Conservation (phyloP, 2,329 filamentous ascomycete species). For the Aspergillus costaricaensis region DNA sequence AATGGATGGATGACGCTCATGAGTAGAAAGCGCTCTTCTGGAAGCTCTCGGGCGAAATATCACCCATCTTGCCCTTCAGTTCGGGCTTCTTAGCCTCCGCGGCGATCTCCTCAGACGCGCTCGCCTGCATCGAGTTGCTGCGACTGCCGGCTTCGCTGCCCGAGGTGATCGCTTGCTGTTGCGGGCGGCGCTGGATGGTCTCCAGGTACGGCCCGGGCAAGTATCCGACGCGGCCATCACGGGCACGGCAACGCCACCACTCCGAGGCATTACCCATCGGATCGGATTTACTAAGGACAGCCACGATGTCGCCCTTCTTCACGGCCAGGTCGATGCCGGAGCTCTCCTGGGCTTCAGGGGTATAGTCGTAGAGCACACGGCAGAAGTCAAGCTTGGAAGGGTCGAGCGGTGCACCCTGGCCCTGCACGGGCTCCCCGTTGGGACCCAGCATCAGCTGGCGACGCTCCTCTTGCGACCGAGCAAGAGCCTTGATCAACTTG, state of each 20-base stretch:
- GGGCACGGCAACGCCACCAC: slow-evolving; percentile 94
- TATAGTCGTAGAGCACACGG: slow-evolving; percentile 90
- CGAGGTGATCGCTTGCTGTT: slow-evolving; percentile 47
- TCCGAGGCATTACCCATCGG: slow-evolving; percentile 89
- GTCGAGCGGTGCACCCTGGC: slow-evolving; percentile 61
- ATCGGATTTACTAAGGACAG: slow-evolving; percentile 88
- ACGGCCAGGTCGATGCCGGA: slow-evolving; percentile 84
- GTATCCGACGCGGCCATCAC: slow-evolving; percentile 89
- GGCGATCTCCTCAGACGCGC: slow-evolving; percentile 22
- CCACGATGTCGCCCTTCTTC: slow-evolving; percentile 93
- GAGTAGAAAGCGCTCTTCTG: slow-evolving; percentile 71
- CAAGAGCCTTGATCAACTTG: slow-evolving; percentile 86
- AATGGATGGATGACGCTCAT: slow-evolving; percentile 34
- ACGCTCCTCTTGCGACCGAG: slow-evolving; percentile 76
- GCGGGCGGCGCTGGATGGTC: slow-evolving; percentile 61
- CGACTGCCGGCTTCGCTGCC: slow-evolving; percentile 49
- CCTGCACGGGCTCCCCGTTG: slow-evolving; percentile 45
- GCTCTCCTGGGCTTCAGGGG: slow-evolving; percentile 66
- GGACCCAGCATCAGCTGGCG: slow-evolving; percentile 56
- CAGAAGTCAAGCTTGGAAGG: slow-evolving; percentile 95
- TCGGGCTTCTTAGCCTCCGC: slow-evolving; percentile 46
- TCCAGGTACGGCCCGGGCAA: slow-evolving; percentile 89
- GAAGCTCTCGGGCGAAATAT: slow-evolving; percentile 69
- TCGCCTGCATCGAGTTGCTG: slow-evolving; percentile 56
- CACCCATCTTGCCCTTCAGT: slow-evolving; percentile 61